Evolutionary conservation across 1,284 basidiomycete species (phyloP), one percentile per base, ranked within the genome.

Genomic region (Gastroboletus turbinatus): DNA sequence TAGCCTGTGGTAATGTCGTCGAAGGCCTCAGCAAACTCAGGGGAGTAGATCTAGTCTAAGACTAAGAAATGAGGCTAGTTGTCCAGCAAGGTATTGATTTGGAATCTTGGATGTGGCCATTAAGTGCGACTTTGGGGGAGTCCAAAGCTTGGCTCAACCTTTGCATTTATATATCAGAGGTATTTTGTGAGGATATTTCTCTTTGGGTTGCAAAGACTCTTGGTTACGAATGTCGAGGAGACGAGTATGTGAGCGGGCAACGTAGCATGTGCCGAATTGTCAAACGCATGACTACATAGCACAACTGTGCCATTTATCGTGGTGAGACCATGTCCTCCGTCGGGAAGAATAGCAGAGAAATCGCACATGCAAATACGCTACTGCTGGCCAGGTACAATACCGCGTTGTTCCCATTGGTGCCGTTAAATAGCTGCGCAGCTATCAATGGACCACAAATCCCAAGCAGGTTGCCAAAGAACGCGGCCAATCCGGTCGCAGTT

Each of bases 261-360:
- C 5, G 32, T 11, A n/a, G 21, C 6, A 2, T 11, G 16, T 4
- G 14, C 21, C 21, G 6, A 17, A n/a, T 38, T 21, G 13, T n/a
- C n/a, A n/a, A n/a, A 21, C 16, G 13, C 43, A 45, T 29, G n/a
- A 17, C 2, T 33, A 9, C 3, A 36, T 27, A 29, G 27, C 23
- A 10, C 19, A 35, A 7, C 25, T 16, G 9, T 25, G 0, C 27
- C 5, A 27, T 50, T 43, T 35, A 55, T n/a, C 54, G 47, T 16
- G 60, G 48, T 6, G 61, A 55, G 36, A 63, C 43, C 60, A 63
- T 63, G 35, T 65, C 60, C 30, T 43, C 55, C 2, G 51, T 32
- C 5, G 54, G 63, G 17, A 65, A 14, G n/a, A 44, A 55, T 7
- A 57, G 23, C 16, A 61, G 1, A 1, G 48, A 21, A 5, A 63